Evolutionary conservation across 371 early-diverging fungal species (phyloP).

Genomic region (Massospora cicadina): DNA sequence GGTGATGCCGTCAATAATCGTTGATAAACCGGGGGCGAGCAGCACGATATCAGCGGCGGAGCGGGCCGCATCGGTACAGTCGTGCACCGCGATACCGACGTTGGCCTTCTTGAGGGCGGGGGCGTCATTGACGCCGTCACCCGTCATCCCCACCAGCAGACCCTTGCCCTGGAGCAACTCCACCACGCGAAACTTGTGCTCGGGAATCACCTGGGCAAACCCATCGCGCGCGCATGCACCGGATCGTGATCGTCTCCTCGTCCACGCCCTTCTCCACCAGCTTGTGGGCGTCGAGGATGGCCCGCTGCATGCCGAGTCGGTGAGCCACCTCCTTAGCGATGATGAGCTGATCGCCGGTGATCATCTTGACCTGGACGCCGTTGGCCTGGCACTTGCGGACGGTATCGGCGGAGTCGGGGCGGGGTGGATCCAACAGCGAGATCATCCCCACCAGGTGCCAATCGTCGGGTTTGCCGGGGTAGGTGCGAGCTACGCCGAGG

Average conservation of each 20-base stretch:
- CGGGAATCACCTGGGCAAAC: constrained; percentile 91
- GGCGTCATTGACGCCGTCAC: constrained; percentile 85
- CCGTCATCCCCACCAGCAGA: constrained; percentile 73
- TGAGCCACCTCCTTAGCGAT: constrained; percentile 79
- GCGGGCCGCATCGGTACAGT: constrained; percentile 80
- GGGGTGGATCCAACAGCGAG: constrained; percentile 78
- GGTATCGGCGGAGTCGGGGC: constrained; percentile 38
- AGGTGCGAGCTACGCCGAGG: constrained; percentile 71
- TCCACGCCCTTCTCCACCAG: constrained; percentile 60
- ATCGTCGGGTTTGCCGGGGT: constrained; percentile 38
- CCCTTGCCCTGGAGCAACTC: constrained; percentile 53
- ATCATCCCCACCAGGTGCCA: constrained; percentile 57
- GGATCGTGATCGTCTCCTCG: constrained; percentile 68
- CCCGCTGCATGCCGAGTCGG: constrained; percentile 63
- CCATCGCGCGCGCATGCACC: constrained; percentile 77
- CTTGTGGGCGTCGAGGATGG: constrained; percentile 55
- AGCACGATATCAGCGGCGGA: constrained; percentile 82
- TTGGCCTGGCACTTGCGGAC: constrained; percentile 41
- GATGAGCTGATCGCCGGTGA: constrained; percentile 79
- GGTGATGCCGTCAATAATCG: constrained; percentile 63
- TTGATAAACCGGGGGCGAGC: constrained; percentile 60
- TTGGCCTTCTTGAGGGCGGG: constrained; percentile 71
- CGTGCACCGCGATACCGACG: constrained; percentile 57
- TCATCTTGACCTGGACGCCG: constrained; percentile 75
- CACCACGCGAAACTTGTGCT: constrained; percentile 89